phyloP scores from a whole-genome alignment of 2,329 filamentous ascomycete species.

The Colletotrichum musae region DNA sequence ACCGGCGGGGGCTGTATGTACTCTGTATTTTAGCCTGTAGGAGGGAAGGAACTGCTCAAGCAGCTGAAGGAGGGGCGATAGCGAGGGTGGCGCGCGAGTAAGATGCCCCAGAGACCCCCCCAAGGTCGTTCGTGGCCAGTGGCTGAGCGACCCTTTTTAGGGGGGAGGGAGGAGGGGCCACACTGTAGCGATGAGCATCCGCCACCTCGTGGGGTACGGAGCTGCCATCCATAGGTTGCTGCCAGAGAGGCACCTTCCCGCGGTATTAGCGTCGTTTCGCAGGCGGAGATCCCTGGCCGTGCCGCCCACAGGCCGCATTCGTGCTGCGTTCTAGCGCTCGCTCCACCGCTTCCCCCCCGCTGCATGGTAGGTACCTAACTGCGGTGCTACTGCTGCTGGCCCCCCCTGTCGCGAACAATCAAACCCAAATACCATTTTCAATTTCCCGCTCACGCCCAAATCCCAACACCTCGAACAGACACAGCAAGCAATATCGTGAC shows the following conservation, averaged over 20 bases:
- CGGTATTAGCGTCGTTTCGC: constrained; percentile 15
- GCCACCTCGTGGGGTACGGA: constrained; percentile 11
- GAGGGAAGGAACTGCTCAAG: too few relatives aligned
- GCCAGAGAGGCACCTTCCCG: not conserved
- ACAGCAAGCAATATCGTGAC: constrained; percentile 30
- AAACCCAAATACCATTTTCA: constrained; percentile 21
- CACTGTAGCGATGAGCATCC: constrained; percentile 3
- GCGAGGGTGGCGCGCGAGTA: constrained; percentile 15
- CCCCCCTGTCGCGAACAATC: constrained; percentile 8
- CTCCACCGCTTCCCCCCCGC: not conserved
- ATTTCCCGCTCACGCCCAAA: constrained; percentile 4
- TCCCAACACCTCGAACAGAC: not conserved
- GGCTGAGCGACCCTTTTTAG: constrained; percentile 29
- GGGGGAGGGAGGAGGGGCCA: too few relatives aligned
- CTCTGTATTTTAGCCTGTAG: too few relatives aligned
- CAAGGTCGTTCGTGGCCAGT: constrained; percentile 5
- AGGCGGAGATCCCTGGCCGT: constrained; percentile 22
- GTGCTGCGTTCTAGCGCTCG: not conserved
- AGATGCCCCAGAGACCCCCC: constrained; percentile 1
- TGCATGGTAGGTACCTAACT: not conserved
- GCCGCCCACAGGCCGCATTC: constrained; percentile 8
- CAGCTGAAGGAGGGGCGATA: not conserved
- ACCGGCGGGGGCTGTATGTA: not conserved
- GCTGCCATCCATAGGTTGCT: not conserved
- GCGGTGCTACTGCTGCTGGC: too few relatives aligned